phyloP scores from a whole-genome alignment of 768 basidiomycete genomes.

The Serendipita sp. region DNA sequence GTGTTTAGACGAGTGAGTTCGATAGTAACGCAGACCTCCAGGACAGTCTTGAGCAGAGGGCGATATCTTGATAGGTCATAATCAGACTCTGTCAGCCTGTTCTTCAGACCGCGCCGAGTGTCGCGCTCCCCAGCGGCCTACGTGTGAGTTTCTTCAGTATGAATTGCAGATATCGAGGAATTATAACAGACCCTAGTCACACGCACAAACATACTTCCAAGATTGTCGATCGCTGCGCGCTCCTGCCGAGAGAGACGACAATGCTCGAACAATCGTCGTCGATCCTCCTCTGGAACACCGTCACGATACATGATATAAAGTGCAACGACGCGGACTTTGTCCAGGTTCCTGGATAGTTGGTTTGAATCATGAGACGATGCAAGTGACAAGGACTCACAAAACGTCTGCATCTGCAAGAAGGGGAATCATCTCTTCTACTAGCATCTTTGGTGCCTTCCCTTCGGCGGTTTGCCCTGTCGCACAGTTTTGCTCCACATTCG shows the following conservation, averaged over 20 bases:
- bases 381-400: constrained; percentile 33
- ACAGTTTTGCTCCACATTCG: constrained; percentile 90
- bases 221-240: constrained; percentile 83
- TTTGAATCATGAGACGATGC: not conserved
- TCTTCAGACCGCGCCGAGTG: constrained; percentile 43
- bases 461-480: constrained; percentile 84
- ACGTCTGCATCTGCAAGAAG: constrained; percentile 76
- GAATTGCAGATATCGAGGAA: not conserved
- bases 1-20: not conserved
- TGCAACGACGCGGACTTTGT: constrained; percentile 93
- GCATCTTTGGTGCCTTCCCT: constrained; percentile 82
- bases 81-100: constrained; percentile 56
- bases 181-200: constrained; percentile 52
- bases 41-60: constrained; percentile 59
- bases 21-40: constrained; percentile 45
- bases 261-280: constrained; percentile 86
- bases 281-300: constrained; percentile 97
- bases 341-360: constrained; percentile 41
- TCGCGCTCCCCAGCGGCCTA: constrained; percentile 66
- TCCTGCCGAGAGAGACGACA: constrained; percentile 74
- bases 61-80: constrained; percentile 93
- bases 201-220: constrained; percentile 66
- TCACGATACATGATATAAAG: constrained; percentile 89
- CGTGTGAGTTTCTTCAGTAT: not conserved
- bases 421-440: constrained; percentile 99